Conservation (phyloP, 176 grass and related monocot species). For the Aegilops longissima region DNA sequence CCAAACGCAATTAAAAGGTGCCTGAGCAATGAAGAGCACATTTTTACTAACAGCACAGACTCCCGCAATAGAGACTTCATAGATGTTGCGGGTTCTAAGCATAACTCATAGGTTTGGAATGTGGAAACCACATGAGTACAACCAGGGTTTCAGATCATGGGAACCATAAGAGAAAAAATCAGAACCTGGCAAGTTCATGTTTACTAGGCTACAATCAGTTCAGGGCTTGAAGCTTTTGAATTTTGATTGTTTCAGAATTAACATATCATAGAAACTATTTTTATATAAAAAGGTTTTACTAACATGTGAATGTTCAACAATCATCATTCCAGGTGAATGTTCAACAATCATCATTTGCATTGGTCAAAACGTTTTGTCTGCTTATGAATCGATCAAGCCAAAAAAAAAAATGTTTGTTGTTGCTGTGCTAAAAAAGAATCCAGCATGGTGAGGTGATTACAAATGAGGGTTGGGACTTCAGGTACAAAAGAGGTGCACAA, state of each 20-base stretch:
- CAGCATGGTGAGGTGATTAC: background rate
- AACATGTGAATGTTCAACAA: slow-evolving; percentile 3
- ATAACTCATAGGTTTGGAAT: background rate
- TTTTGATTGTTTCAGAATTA: slow-evolving; percentile 2
- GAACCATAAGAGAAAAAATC: background rate
- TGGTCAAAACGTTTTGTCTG: background rate
- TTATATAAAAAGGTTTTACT: background rate
- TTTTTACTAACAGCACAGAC: slow-evolving; percentile 1
- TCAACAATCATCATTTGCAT: background rate
- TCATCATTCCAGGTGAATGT: background rate
- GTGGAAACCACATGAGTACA: background rate
- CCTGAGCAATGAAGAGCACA: slow-evolving; percentile 38
- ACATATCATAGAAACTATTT: background rate
- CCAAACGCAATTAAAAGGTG: slow-evolving; percentile 93
- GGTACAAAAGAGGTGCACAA: background rate
- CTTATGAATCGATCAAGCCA: background rate
- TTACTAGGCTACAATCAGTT: background rate
- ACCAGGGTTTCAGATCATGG: background rate
- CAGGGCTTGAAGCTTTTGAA: background rate
- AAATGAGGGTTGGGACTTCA: background rate
- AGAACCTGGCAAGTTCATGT: background rate
- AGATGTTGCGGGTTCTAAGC: slow-evolving; percentile 1
- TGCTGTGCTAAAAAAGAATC: background rate
- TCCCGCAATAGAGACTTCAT: background rate
- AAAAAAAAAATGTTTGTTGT: background rate